Percentiles rank a stretch among this genome's conserved stretches.
Conservation (phyloP, 805 yeast species). For the Kodamaea neixiangensis region DNA sequence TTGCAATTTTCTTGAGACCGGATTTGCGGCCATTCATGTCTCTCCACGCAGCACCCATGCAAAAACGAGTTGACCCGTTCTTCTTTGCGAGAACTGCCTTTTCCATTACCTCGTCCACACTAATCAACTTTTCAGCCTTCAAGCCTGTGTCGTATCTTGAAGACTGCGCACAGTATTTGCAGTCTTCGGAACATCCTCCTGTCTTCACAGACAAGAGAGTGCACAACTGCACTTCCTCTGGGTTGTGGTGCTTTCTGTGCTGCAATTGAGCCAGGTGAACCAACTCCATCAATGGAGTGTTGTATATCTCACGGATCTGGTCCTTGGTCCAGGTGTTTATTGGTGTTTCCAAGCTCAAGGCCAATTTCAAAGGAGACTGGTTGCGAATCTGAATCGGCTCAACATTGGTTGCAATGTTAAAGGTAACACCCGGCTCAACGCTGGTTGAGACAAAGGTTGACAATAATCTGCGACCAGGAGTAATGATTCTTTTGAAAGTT, state of each 20-base stretch:
- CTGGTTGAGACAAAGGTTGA: constrained; percentile 2
- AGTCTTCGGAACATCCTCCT: constrained; percentile 56
- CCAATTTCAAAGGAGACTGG: constrained; percentile 12
- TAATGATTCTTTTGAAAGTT: neutral
- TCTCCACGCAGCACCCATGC: constrained; percentile 89
- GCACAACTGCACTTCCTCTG: constrained; percentile 67
- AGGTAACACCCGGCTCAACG: constrained; percentile 12
- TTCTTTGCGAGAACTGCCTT: constrained; percentile 59
- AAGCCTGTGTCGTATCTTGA: constrained; percentile 67
- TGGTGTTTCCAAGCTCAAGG: constrained; percentile 16
- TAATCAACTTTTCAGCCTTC: constrained; percentile 64
- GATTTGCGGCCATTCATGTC: constrained; percentile 56
- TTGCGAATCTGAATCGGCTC: constrained; percentile 1
- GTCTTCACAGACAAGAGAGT: constrained; percentile 64
- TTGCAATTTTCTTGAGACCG: constrained; percentile 59
- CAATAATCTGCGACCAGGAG: constrained; percentile 1
- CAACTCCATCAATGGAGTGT: constrained; percentile 55
- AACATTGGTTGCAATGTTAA: constrained; percentile 11
- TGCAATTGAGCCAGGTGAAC: constrained; percentile 54
- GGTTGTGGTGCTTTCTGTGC: constrained; percentile 68
- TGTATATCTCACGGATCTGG: constrained; percentile 60
- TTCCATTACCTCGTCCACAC: constrained; percentile 59
- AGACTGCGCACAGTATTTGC: constrained; percentile 76
- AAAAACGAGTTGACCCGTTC: constrained; percentile 76
- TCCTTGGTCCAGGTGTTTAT: constrained; percentile 56